Evolutionary conservation across 1,284 basidiomycete genomes (phyloP).

Genomic region (Entoloma clypeatum): DNA sequence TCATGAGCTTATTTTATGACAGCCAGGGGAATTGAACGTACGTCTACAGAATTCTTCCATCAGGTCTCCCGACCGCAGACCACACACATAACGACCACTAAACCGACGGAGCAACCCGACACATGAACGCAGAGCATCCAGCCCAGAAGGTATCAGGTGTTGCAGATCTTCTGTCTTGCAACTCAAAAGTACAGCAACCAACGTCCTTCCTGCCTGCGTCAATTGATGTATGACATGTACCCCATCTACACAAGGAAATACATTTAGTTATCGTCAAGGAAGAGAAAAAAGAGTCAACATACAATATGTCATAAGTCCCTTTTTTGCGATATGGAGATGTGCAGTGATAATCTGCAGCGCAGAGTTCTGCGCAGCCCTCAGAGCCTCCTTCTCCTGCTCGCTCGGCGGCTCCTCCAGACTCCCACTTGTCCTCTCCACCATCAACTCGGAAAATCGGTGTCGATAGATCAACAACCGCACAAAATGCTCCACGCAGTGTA

Average conservation of each 20-base stretch:
- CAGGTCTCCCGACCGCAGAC: conserved; percentile 81
- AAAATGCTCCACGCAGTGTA: conserved; percentile 83
- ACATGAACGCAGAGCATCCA: conserved; percentile 82
- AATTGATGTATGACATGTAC: conserved; percentile 92
- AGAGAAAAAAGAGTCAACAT: conserved; percentile 28
- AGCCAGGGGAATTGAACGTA: conserved; percentile 39
- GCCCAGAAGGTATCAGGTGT: conserved; percentile 70
- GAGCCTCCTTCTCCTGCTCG: conserved; percentile 64
- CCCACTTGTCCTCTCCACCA: conserved; percentile 57
- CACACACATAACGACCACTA: conserved; percentile 81
- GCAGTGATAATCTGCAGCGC: conserved; percentile 80
- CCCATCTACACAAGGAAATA: conserved; percentile 53
- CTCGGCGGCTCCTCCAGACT: conserved; percentile 49
- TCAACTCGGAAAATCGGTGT: conserved; percentile 68
- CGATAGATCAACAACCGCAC: conserved; percentile 78
- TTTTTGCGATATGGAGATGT: conserved; percentile 78
- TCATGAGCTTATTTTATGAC: too few relatives aligned
- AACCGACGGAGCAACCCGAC: conserved; percentile 77
- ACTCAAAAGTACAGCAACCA: conserved; percentile 80
- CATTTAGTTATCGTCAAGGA: conserved; percentile 8
- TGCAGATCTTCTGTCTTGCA: conserved; percentile 67
- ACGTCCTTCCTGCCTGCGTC: conserved; percentile 86
- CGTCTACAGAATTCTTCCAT: conserved; percentile 91
- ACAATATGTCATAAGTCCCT: conserved; percentile 93
- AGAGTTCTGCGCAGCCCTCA: conserved; percentile 64